Evolutionary conservation across 1,284 basidiomycete species (phyloP), one percentile per base, ranked within the genome.

Genomic region (Apiotrichum brassicae): DNA sequence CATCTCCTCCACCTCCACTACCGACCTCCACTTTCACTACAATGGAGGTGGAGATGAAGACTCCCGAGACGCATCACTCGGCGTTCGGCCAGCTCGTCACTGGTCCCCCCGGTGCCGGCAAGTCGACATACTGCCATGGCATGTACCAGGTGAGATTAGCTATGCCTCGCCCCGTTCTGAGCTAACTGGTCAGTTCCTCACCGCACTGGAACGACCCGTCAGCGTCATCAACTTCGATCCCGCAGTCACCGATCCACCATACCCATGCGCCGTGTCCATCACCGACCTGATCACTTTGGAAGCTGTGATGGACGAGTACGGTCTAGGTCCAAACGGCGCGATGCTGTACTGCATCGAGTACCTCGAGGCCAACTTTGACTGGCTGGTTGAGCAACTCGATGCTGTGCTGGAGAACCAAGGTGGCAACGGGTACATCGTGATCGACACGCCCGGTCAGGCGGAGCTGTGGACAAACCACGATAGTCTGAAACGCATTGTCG

Each of bases 321-420:
- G 81, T 0, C 79, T 99, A 0, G 95, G 95, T 0, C 95, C 95
- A 0, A 99, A 99, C 60, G 95, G 95, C 6, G 94, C 84, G 3
- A 92, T 97, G 85, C 76, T 98, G 16, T 98, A 93, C 68, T 94
- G 91, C 69, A 87, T 97, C 79, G 95, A 98, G 70, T 97, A 97
- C 69, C 81, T 99, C 20, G 93, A 98, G 65, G 83, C 81, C 22
- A 97, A 98, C 71, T 82, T 86, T 60, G 93, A 97, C 70, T 99
- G 95, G 95, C 79, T 99, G 22, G 83, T 91, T 50, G 70, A 74
- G 36, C 73, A 82, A 40, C 72, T 97, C 60, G 79, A 79, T 49
- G 80, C 80, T 61, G 74, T 89, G 1, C 55, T 63, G 20, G 54
- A 35, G 8, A 18, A 54, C 33, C 30, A 58, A 26, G 56, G 82